These are phyloP conservation scores for Populus hybrid DNA, from an alignment of 441 rosid species.

Conservation along the genomic window DNA sequence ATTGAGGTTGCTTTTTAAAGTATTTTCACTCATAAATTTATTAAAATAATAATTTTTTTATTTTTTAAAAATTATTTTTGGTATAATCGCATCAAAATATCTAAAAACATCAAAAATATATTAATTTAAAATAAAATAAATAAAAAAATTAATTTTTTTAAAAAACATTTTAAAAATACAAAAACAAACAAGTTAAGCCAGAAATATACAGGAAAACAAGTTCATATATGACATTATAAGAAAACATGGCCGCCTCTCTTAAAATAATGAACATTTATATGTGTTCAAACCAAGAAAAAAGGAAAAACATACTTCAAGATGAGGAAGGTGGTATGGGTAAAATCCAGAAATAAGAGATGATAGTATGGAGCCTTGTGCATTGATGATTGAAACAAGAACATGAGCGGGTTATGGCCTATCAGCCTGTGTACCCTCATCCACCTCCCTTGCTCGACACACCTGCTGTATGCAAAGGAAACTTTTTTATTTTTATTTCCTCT, in stretches of 20 bases:
- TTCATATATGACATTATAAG: conserved; percentile 35
- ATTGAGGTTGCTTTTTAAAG: too few relatives aligned
- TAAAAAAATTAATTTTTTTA: too few relatives aligned
- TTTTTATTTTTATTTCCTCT: conserved; percentile 37
- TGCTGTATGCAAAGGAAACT: conserved; percentile 72
- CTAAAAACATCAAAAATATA: too few relatives aligned
- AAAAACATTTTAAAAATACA: too few relatives aligned
- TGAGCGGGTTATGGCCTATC: conserved; percentile 48
- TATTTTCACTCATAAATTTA: too few relatives aligned
- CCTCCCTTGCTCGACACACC: conserved; percentile 48
- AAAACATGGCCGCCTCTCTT: not conserved
- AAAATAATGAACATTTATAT: too few relatives aligned
- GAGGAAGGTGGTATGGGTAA: conserved; percentile 46
- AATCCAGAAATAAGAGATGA: conserved; percentile 27
- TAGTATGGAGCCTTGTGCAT: conserved; percentile 45
- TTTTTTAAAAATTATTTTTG: too few relatives aligned
- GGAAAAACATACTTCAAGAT: not conserved
- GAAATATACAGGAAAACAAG: not conserved
- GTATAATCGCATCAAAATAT: too few relatives aligned
- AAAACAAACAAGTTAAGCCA: too few relatives aligned
- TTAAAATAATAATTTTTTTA: too few relatives aligned
- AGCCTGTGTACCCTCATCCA: conserved; percentile 47
- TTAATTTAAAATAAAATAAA: too few relatives aligned
- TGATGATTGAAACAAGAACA: conserved; percentile 55
- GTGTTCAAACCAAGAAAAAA: not conserved